A percentile compares a stretch with the other conserved stretches of the same genome.
These are phyloP conservation scores for Calonectria crousiana DNA, from an alignment of 2,329 filamentous ascomycete genomes.

Conservation along the genomic window DNA sequence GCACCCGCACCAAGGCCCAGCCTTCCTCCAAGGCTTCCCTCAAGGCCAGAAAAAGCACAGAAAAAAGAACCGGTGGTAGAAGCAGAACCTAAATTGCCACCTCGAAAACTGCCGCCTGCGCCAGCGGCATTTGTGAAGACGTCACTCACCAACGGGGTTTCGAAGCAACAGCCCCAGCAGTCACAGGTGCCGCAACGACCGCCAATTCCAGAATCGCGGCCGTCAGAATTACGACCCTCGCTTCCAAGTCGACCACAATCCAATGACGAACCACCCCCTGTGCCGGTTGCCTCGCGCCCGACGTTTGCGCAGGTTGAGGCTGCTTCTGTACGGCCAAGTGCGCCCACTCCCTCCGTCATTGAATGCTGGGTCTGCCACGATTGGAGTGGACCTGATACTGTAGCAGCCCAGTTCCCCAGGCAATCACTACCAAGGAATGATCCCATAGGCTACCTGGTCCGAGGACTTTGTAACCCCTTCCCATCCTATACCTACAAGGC, in stretches of 20 bases:
- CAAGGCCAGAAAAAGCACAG: slow-evolving; percentile 55
- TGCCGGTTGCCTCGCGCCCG: slow-evolving; percentile 66
- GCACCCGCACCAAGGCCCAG: slow-evolving; percentile 50
- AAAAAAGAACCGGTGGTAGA: slow-evolving; percentile 25
- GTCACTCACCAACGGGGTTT: slow-evolving; percentile 31
- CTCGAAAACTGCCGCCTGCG: slow-evolving; percentile 34
- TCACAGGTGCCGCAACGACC: slow-evolving; percentile 21
- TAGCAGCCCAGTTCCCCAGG: slow-evolving; percentile 82
- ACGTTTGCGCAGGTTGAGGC: slow-evolving; percentile 64
- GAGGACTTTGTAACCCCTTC: slow-evolving; percentile 83
- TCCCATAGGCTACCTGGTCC: slow-evolving; percentile 80
- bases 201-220: slow-evolving; percentile 29
- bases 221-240: slow-evolving; percentile 31
- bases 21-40: slow-evolving; percentile 64
- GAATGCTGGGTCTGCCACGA: slow-evolving; percentile 88
- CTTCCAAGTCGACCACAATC: slow-evolving; percentile 29
- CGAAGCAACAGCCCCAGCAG: slow-evolving; percentile 18
- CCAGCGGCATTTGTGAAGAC: slow-evolving; percentile 30
- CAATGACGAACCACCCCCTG: slow-evolving; percentile 61
- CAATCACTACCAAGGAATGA: slow-evolving; percentile 74
- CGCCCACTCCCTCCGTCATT: slow-evolving; percentile 42
- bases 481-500: slow-evolving; percentile 90
- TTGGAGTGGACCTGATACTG: slow-evolving; percentile 83
- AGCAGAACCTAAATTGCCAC: slow-evolving; percentile 23
- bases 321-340: slow-evolving; percentile 47